Evolutionary conservation across 345 rosid genomes (phyloP), one percentile per base, ranked within the genome.

Genomic region (Camelina hispida): DNA sequence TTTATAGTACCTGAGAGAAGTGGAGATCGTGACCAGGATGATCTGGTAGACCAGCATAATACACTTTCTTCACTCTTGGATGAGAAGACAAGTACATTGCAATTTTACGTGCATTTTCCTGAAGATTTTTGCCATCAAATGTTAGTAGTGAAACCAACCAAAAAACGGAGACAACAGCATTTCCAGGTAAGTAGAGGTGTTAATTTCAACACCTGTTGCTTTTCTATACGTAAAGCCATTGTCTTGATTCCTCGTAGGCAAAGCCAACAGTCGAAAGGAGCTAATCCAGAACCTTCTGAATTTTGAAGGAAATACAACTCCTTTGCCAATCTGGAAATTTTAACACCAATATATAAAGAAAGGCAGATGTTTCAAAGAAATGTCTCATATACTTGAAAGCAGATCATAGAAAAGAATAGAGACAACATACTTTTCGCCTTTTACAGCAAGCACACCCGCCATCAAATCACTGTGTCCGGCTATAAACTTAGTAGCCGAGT

Each of bases 221-320:
- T 95, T 76, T 95, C 97, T 40, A 92, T 84, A 58, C 97, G 98
- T 71, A 95, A 78, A 69, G 87, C 90, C 99, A 95, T 87, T 54
- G 98, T 95, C 83, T 92, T 95, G 73, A 92, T 83, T 55, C 98
- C 99, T 66, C 97, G 83, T 65, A 95, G 82, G 72, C 99, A 95
- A 68, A 90, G 73, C 99, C 99, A 95, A 71, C 99, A 92, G 75
- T 95, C 99, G 66, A 92, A 92, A 44, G 99, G 99, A 67, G 99
- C 88, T 76, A 95, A 82, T 43, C 97, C 99, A 73, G 97, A 84
- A 77, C 99, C 99, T 80, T 86, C 98, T 2, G 97, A 93, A 78
- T 90, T 95, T 85, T 95, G 98, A 23, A 95, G 90, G 85, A 95
- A 90, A 86, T 89, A 87, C 78, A 95, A 60, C 53, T 85, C 86